Evolutionary conservation across 2,329 filamentous ascomycete genomes (phyloP).

Genomic region (Metarhizium rileyi): DNA sequence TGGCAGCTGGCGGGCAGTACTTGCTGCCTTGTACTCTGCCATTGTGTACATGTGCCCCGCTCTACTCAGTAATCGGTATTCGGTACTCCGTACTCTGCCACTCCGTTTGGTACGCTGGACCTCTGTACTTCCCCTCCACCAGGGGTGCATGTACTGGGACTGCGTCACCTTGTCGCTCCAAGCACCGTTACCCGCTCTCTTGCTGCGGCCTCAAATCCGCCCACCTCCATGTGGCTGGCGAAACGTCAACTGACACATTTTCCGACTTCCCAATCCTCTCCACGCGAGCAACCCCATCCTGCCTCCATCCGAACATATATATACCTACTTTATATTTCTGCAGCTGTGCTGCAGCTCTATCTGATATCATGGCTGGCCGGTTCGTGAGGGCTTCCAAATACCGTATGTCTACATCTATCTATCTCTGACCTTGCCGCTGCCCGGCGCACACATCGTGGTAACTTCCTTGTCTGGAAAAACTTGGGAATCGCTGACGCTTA

Average conservation of each 20-base stretch:
- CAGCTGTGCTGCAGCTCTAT: constrained; percentile 9
- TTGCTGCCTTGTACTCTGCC: too few species aligned
- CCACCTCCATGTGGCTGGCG: not conserved
- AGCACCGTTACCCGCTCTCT: too few species aligned
- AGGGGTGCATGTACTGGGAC: not conserved
- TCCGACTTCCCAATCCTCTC: not conserved
- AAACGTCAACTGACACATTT: not conserved
- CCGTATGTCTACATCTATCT: constrained; percentile 37
- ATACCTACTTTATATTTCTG: not conserved
- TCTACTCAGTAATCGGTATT: too few species aligned
- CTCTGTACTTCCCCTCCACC: too few species aligned
- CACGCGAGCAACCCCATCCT: constrained; percentile 4
- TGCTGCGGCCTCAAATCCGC: not conserved
- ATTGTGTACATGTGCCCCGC: too few species aligned
- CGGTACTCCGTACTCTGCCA: too few species aligned
- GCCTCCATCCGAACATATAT: not conserved
- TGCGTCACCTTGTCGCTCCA: not conserved
- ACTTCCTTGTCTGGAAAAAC: not conserved
- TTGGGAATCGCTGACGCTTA: not conserved
- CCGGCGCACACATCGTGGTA: not conserved
- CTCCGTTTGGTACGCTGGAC: too few species aligned
- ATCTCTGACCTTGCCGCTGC: not conserved
- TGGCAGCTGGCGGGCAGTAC: too few species aligned
- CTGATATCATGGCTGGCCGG: constrained; percentile 45
- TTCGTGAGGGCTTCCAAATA: constrained; percentile 62